These are phyloP conservation scores for Cutaneotrichosporon arboriforme DNA, from an alignment of 1,284 basidiomycete species.

Conservation along the genomic window DNA sequence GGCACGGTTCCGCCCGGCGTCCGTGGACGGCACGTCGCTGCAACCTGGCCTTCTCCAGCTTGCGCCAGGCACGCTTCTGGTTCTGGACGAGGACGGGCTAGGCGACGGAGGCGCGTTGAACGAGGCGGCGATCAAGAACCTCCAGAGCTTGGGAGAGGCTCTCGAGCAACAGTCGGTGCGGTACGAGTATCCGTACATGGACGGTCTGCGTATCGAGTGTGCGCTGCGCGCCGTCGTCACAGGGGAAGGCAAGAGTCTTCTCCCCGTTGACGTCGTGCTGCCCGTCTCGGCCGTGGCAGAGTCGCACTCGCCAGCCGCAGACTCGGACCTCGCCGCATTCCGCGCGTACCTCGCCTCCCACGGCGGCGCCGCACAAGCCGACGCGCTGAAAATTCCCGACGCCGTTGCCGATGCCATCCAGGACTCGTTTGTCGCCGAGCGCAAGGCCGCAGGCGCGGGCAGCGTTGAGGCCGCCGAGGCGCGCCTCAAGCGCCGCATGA, in stretches of 20 bases:
- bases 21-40: conserved; percentile 31
- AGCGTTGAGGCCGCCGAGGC: conserved; percentile 28
- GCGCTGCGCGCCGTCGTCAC: conserved; percentile 33
- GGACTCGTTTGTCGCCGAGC: conserved; percentile 35
- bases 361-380: conserved; percentile 18
- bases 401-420: conserved; percentile 35
- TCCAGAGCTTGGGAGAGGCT: conserved; percentile 36
- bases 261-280: conserved; percentile 39
- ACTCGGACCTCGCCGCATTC: conserved; percentile 19
- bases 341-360: conserved; percentile 26
- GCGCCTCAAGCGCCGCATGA: conserved; percentile 41
- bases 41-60: conserved; percentile 43
- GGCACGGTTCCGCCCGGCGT: conserved; percentile 30
- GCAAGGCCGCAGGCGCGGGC: conserved; percentile 19
- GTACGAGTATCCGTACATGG: conserved; percentile 47
- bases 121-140: conserved; percentile 39
- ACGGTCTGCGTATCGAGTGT: conserved; percentile 43
- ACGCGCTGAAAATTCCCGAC: conserved; percentile 34
- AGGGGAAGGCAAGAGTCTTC: conserved; percentile 41
- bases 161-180: conserved; percentile 34
- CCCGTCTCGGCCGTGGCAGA: conserved; percentile 12
- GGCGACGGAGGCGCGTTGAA: conserved; percentile 41
- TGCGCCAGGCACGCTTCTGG: conserved; percentile 21
- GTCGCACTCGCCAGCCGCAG: background rate
- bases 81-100: conserved; percentile 28